These are phyloP conservation scores for Saposhnikovia divaricata DNA, from an alignment of 129 eudicot genomes.

Conservation along the genomic window DNA sequence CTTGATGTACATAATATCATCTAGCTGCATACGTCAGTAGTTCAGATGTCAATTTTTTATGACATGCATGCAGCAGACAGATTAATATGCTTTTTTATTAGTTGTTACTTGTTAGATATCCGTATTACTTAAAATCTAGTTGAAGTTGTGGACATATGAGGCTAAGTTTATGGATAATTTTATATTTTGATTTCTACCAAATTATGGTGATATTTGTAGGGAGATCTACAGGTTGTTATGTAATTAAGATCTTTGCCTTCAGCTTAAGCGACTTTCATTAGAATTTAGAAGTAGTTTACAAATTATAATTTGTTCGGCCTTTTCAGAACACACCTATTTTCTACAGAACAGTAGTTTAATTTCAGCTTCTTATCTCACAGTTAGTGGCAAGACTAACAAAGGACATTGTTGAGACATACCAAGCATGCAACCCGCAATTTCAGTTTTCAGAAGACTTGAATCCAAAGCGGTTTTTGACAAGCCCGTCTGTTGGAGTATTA, in stretches of 20 bases:
- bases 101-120: background rate
- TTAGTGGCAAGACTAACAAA: conserved; percentile 82
- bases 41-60: background rate
- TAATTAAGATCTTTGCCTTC: background rate
- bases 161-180: background rate
- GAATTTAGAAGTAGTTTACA: background rate
- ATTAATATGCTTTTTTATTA: background rate
- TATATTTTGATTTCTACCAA: background rate
- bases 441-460: conserved; percentile 59
- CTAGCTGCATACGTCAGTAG: background rate
- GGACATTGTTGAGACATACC: conserved; percentile 76
- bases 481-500: conserved; percentile 78
- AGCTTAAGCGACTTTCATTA: background rate
- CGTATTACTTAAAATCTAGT: background rate
- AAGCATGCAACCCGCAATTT: conserved; percentile 79
- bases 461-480: conserved; percentile 84
- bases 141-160: background rate
- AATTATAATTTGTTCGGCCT: background rate
- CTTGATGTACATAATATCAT: background rate
- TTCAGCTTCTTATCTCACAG: conserved; percentile 36
- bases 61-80: background rate
- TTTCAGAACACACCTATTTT: background rate
- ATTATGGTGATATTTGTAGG: background rate
- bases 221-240: background rate
- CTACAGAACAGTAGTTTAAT: conserved; percentile 11